A percentile compares a stretch with the other conserved stretches of the same genome.
Conservation (phyloP, 2,329 filamentous ascomycete genomes). For the Camillea tinctor region DNA sequence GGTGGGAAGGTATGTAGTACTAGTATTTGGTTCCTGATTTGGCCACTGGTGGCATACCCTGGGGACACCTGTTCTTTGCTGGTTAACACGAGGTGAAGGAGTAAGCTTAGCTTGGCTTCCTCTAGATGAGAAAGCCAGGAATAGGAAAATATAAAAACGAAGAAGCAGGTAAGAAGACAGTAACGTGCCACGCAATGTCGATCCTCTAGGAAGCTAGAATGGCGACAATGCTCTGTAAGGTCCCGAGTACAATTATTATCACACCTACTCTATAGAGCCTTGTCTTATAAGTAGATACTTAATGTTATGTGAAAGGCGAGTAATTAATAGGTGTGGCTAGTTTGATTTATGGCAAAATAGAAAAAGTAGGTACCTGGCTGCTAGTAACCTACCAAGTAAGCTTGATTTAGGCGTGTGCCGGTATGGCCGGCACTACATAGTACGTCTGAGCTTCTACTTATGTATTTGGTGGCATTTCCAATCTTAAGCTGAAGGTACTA, state of each 20-base stretch:
- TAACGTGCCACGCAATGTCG: not conserved
- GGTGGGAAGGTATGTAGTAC: not conserved
- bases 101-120: not conserved
- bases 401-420: not conserved
- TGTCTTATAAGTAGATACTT: not conserved
- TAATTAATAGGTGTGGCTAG: not conserved
- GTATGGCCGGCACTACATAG: too few relatives aligned
- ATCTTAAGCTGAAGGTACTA: not conserved
- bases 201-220: not conserved
- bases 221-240: not conserved
- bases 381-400: not conserved
- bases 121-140: not conserved
- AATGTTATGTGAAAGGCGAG: not conserved
- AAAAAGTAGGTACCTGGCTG: not conserved
- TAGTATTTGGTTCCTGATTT: not conserved
- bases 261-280: not conserved
- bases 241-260: not conserved
- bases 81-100: not conserved
- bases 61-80: slow-evolving; percentile 4
- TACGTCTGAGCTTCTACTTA: not conserved
- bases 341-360: not conserved
- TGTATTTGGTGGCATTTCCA: not conserved
- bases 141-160: not conserved
- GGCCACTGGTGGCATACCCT: not conserved
- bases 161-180: not conserved